Conservation (phyloP, 306 rosid species). For the Vicia villosa region DNA sequence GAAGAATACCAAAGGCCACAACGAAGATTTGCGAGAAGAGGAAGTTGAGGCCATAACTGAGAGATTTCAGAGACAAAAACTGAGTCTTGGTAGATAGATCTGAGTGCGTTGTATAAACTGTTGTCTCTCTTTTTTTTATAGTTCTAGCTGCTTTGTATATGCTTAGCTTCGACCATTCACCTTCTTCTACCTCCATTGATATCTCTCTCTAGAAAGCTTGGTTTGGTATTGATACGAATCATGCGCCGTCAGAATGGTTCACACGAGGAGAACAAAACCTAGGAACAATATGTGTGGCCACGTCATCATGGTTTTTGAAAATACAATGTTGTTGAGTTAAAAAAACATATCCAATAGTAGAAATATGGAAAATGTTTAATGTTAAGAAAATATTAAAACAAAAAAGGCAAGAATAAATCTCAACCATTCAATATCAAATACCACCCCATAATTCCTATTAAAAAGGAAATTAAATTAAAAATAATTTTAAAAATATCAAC, state of each 20-base stretch:
- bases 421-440: no score
- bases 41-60: constrained; percentile 86
- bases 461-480: no score
- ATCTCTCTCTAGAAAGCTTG: background rate
- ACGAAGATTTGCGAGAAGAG: constrained; percentile 89
- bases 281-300: background rate
- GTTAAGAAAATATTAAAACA: no score
- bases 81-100: constrained; percentile 81
- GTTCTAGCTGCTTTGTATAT: constrained; percentile 76
- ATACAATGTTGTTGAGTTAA: background rate
- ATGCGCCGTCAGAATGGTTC: background rate
- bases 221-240: no score
- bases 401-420: no score
- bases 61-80: constrained; percentile 70
- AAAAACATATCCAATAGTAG: no score
- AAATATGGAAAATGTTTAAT: no score
- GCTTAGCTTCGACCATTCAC: constrained; percentile 44
- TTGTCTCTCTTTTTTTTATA: constrained; percentile 73
- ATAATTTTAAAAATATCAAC: no score
- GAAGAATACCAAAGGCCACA: constrained; percentile 88
- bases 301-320: background rate
- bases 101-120: constrained; percentile 78
- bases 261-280: background rate
- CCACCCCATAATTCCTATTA: no score
- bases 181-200: constrained; percentile 1